Evolutionary conservation across 148 eudicot species (phyloP).

Genomic region (Camellia sinensis): DNA sequence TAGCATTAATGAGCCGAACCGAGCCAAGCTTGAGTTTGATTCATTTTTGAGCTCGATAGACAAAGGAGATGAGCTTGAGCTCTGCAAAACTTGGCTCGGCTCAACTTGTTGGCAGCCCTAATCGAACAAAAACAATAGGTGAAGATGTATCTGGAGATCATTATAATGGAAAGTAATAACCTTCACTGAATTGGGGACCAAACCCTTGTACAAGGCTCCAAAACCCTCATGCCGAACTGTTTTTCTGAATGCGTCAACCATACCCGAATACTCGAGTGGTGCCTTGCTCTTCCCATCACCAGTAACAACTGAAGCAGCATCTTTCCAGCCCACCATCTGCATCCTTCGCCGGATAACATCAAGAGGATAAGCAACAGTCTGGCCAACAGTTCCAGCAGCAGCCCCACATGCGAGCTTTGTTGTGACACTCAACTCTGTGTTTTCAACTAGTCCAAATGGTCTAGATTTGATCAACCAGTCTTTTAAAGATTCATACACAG

Average conservation of each 20-base stretch:
- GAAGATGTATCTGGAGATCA: neutral
- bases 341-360: conserved; percentile 91
- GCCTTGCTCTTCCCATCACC: conserved; percentile 64
- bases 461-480: conserved; percentile 70
- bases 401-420: conserved; percentile 95
- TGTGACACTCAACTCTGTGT: conserved; percentile 58
- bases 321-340: conserved; percentile 98
- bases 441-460: conserved; percentile 52
- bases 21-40: too few relatives aligned
- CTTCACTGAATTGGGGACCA: conserved; percentile 94
- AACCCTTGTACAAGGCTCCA: conserved; percentile 87
- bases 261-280: conserved; percentile 66
- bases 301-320: conserved; percentile 66
- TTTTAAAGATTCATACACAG: conserved; percentile 86
- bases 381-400: conserved; percentile 87
- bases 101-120: too few relatives aligned
- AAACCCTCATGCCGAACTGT: conserved; percentile 84
- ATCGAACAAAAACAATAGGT: neutral
- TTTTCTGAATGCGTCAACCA: conserved; percentile 82
- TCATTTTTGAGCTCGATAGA: too few relatives aligned
- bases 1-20: too few relatives aligned
- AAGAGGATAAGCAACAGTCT: conserved; percentile 90
- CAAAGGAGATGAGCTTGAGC: too few relatives aligned
- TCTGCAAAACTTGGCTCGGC: too few relatives aligned
- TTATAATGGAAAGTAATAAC: conserved; percentile 28